phyloP scores from a whole-genome alignment of 2,329 filamentous ascomycete species.

The Penicillium sp. region DNA sequence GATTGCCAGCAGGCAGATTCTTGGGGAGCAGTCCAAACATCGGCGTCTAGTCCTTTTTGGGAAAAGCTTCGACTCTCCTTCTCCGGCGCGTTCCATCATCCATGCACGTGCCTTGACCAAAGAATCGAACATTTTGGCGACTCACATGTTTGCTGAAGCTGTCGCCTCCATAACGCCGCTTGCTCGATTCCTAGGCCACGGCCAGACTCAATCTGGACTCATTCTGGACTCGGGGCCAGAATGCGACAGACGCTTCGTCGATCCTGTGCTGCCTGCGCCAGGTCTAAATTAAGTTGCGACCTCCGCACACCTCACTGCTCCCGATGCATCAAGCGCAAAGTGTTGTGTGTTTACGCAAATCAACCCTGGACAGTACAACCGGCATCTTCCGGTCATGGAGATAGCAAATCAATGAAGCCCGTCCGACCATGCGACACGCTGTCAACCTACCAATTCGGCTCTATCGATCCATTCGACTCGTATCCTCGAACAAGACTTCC shows the following conservation, averaged over 20 bases:
- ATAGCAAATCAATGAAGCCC: constrained; percentile 9
- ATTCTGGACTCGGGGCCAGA: constrained; percentile 10
- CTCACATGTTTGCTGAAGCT: not conserved
- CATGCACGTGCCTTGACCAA: not conserved
- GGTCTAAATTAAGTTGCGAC: constrained; percentile 59
- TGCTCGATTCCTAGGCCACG: not conserved
- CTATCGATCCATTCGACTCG: constrained; percentile 59
- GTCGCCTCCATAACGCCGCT: not conserved
- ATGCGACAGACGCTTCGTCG: constrained; percentile 61
- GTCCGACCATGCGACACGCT: constrained; percentile 14
- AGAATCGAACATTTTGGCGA: not conserved
- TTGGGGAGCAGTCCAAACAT: not conserved
- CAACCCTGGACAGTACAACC: constrained; percentile 47
- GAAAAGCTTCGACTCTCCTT: not conserved
- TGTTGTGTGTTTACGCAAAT: constrained; percentile 57
- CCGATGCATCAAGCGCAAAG: constrained; percentile 54
- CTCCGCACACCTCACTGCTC: constrained; percentile 58
- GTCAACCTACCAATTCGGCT: constrained; percentile 35
- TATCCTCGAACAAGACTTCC: constrained; percentile 58
- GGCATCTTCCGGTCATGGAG: constrained; percentile 14
- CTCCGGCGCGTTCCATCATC: not conserved
- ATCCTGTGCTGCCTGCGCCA: constrained; percentile 60
- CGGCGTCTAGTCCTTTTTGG: constrained; percentile 6
- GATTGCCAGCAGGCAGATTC: not conserved
- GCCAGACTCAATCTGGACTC: not conserved